Base-by-base conservation (phyloP, 768 basidiomycete genomes). In the Amyloporia xantha region DNA sequence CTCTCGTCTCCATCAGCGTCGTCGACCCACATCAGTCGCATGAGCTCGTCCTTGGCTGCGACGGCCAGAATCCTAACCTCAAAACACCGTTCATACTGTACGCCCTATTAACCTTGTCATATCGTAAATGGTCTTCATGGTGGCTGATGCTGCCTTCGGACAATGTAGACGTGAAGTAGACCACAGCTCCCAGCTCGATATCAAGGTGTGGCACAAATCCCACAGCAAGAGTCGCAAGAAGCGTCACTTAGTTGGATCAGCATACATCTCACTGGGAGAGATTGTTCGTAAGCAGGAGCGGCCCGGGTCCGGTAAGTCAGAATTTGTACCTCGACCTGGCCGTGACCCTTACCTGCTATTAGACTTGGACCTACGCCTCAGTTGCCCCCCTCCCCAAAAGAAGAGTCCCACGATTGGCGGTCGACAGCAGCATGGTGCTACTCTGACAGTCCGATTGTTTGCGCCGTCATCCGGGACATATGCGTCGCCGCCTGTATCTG, bases 21-120 rank as follows among this genome's bases (percentile, higher is more conserved):
- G 79, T 77, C 48, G 71, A 75, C 4, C 67, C 73, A 19, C 72
- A 76, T 23, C 66, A 74, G n/a, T 49, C 43, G 4, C 72, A 79
- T 49, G 85, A 87, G 56, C 68, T 77, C 7, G 63, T 69, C 19
- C 75, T 88, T 2, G 86, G 85, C 0, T 68, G 68, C 17, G 84
- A 88, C 48, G 86, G 86, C 0, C 83, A 86, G 58, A 84, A 81
- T 49, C 75, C 82, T 1, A 86, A 87, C 56, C 65, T 79, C 41
- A 82, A 79, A 52, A 68, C 74, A 1, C 63, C 62, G 1, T 74
- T 81, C 49, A 54, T 60, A 23, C 68, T 85, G 85, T 86, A 59
- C 47, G 81, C 69, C 39, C n/a, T n/a, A 42, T 12, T 20, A 2
- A 19, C 36, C 25, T 19, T 26, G 23, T 41, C 38, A 6, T 19